Percentiles rank a stretch among this genome's conserved stretches.
phyloP scores from a whole-genome alignment of 2,329 filamentous ascomycete species.

The Graphiopsis chlorocephala region DNA sequence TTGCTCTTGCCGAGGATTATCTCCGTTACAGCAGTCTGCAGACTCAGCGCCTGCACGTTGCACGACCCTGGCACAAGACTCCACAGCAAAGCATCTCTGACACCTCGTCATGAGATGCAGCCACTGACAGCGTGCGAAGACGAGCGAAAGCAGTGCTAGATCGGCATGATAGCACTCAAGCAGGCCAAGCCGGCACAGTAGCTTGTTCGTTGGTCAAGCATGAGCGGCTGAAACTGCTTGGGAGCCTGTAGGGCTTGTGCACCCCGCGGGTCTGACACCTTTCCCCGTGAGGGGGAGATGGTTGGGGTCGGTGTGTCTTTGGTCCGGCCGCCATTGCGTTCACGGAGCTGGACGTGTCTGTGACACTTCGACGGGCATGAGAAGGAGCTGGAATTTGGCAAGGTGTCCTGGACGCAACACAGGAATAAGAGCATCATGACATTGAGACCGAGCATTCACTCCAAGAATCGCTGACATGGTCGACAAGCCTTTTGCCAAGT shows the following conservation, averaged over 20 bases:
- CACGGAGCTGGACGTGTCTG: background rate
- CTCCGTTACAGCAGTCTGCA: background rate
- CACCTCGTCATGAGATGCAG: background rate
- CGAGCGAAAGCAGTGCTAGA: constrained; percentile 6
- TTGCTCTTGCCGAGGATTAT: constrained; percentile 7
- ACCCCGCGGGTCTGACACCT: background rate
- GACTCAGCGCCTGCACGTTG: background rate
- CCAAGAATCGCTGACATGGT: background rate
- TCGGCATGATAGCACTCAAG: background rate
- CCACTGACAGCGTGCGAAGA: constrained; percentile 6
- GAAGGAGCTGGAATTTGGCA: background rate
- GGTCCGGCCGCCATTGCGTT: background rate
- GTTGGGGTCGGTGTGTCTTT: constrained; percentile 9
- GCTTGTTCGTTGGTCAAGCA: constrained; percentile 11
- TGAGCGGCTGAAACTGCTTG: background rate
- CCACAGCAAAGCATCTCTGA: background rate
- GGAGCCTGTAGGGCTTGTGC: background rate
- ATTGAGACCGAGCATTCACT: background rate
- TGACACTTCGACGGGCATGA: background rate
- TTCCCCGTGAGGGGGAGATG: background rate
- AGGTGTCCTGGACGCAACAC: background rate
- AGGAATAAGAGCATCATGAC: background rate
- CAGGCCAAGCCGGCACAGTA: constrained; percentile 14
- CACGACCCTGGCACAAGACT: background rate
- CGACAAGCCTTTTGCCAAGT: background rate